Evolutionary conservation across 202 grass and related monocot genomes (phyloP), one percentile per base, ranked within the genome.

Genomic region (Dendrocalamus latiflorus): DNA sequence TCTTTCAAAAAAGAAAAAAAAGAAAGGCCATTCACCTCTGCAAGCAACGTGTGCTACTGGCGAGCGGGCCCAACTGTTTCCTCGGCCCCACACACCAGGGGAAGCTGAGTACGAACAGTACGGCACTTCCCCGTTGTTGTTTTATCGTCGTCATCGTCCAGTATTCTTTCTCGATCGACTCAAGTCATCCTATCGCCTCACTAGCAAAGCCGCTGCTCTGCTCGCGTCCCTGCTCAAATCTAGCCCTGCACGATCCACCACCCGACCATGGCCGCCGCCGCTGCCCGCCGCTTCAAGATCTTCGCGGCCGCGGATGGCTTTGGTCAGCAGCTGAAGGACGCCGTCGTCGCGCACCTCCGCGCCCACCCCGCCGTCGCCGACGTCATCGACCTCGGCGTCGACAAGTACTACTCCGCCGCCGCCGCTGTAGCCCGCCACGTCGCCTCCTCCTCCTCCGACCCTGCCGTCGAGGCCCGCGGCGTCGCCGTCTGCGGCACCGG

Each of bases 321-420:
- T 57, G 95, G 90, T 6, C 81, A 88, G 81, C 20, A 41, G 11
- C 77, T 93, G 63, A 98, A 98, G 92, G 90, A 93, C 76, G 88
- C 84, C 69, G 71, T 94, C 42, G 82, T 98, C 2, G 75, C 80
- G 48, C 83, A 89, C 83, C 87, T 94, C 81, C 90, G 74, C 78
- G 74, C 82, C 9, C 84, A 92, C 26, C 72, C 76, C 6, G 61
- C 70, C 71, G 84, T 92, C 37, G 51, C 68, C 9, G 90, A 93
- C 8, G 85, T 94, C 68, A 50, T 94, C 15, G 95, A 98, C 84
- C 84, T 98, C 56, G 92, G 95, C 62, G 74, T 86, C 66, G 84
- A 98, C 83, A 98, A 93, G 79, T 98, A 98, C 84, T 98, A 98
- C 86, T 84, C 88, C 68, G 81, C 93, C 50, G 95, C 84, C 16